Evolutionary conservation across 2,329 filamentous ascomycete genomes (phyloP).

Genomic region (Coniochaeta sp.): DNA sequence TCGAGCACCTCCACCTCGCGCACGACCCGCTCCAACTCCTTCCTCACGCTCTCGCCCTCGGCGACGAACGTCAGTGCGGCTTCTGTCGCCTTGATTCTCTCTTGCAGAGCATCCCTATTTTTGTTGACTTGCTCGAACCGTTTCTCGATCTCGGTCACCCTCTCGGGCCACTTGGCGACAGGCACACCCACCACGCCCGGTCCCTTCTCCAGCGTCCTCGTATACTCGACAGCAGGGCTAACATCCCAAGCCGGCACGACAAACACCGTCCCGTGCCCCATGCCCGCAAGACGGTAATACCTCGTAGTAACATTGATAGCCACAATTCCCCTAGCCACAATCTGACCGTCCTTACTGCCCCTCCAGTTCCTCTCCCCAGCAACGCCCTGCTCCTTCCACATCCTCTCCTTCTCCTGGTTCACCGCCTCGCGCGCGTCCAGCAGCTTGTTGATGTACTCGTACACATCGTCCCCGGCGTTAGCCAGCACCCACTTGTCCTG

Average conservation of each 20-base stretch:
- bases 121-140: slow-evolving; percentile 6
- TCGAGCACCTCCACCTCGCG: slow-evolving; percentile 12
- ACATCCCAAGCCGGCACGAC: slow-evolving; percentile 41
- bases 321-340: slow-evolving; percentile 36
- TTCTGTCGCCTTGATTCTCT: slow-evolving; percentile 17
- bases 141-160: slow-evolving; percentile 27
- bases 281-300: slow-evolving; percentile 43
- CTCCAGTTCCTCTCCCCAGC: slow-evolving; percentile 31
- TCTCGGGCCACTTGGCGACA: slow-evolving; percentile 19
- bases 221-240: slow-evolving; percentile 37
- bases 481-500: slow-evolving; percentile 50
- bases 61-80: slow-evolving; percentile 25
- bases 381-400: slow-evolving; percentile 28
- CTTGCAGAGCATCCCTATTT: slow-evolving; percentile 33
- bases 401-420: slow-evolving; percentile 21
- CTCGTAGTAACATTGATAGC: slow-evolving; percentile 42
- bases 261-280: slow-evolving; percentile 41
- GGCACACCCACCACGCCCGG: slow-evolving; percentile 29
- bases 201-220: slow-evolving; percentile 34
- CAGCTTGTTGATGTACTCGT: slow-evolving; percentile 34
- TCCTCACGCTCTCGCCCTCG: slow-evolving; percentile 15
- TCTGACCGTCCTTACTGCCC: slow-evolving; percentile 18
- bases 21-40: slow-evolving; percentile 7
- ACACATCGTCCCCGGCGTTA: slow-evolving; percentile 47
- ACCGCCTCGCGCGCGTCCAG: slow-evolving; percentile 39